These are phyloP conservation scores for Diaporthe destruens DNA, from an alignment of 2,329 filamentous ascomycete genomes.

Conservation along the genomic window DNA sequence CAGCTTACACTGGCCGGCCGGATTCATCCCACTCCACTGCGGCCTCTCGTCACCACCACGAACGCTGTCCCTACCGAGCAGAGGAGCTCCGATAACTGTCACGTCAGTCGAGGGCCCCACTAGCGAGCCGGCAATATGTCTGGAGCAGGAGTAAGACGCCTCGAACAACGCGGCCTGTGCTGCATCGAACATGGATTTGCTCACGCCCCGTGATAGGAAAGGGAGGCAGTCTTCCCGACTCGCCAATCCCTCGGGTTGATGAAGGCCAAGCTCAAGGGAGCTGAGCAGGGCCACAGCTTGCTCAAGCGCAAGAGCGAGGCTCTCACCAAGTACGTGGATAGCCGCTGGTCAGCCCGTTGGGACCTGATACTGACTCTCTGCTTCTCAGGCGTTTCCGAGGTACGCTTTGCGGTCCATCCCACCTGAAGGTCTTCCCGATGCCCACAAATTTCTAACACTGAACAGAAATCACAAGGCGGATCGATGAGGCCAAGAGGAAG, in stretches of 20 bases:
- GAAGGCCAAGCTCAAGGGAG: conserved; percentile 98
- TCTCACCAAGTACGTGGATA: conserved; percentile 84
- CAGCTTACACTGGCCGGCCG: conserved; percentile 4
- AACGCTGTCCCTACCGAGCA: background rate
- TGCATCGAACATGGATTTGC: conserved; percentile 18
- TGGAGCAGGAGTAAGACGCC: conserved; percentile 53
- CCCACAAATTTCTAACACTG: conserved; percentile 4
- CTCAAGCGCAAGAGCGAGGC: conserved; percentile 98
- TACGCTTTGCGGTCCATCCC: conserved; percentile 55
- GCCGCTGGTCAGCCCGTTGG: background rate
- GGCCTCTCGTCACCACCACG: conserved; percentile 28
- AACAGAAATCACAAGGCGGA: conserved; percentile 92
- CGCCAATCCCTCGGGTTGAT: conserved; percentile 96
- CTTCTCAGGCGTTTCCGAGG: conserved; percentile 84
- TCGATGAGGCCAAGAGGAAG: conserved; percentile 98
- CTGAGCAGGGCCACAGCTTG: conserved; percentile 90
- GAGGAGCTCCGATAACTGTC: background rate
- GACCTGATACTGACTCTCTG: background rate
- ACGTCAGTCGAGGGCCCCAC: background rate
- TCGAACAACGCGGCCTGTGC: conserved; percentile 6
- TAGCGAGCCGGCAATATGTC: conserved; percentile 51
- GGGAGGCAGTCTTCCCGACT: conserved; percentile 97
- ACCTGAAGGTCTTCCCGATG: background rate
- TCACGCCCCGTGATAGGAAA: conserved; percentile 69
- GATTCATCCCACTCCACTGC: conserved; percentile 2